These are phyloP conservation scores for Kodamaea restingae DNA, from an alignment of 805 yeast genomes.

Conservation along the genomic window DNA sequence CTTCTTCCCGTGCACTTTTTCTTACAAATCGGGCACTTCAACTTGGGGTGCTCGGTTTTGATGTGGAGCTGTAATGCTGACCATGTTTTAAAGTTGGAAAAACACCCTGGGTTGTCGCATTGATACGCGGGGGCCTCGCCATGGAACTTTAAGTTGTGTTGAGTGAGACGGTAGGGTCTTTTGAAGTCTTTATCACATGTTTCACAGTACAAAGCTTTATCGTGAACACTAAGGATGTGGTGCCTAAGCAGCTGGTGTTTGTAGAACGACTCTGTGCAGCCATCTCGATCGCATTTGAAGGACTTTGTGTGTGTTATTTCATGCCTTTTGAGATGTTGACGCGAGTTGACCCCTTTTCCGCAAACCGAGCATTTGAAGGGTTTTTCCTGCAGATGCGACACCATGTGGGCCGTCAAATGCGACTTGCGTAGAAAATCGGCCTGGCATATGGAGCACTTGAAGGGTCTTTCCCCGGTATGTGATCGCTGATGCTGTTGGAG, in stretches of 20 bases:
- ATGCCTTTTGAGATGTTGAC: slow-evolving; percentile 81
- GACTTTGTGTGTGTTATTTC: slow-evolving; percentile 72
- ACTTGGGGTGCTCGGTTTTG: slow-evolving; percentile 67
- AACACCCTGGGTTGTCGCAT: slow-evolving; percentile 63
- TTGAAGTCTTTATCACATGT: slow-evolving; percentile 62
- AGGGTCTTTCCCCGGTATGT: slow-evolving; percentile 80
- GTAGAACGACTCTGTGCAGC: slow-evolving; percentile 64
- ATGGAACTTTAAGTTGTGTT: slow-evolving; percentile 67
- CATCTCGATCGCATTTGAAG: slow-evolving; percentile 55
- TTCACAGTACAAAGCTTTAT: slow-evolving; percentile 49
- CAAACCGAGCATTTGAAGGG: slow-evolving; percentile 74
- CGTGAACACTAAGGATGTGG: slow-evolving; percentile 65
- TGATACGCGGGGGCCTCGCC: slow-evolving; percentile 50
- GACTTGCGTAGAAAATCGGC: slow-evolving; percentile 71
- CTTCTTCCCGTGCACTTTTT: slow-evolving; percentile 68
- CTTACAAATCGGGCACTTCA: slow-evolving; percentile 61
- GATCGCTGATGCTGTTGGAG: slow-evolving; percentile 77
- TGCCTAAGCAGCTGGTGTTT: slow-evolving; percentile 73
- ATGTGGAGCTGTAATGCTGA: slow-evolving; percentile 68
- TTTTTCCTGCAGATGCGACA: slow-evolving; percentile 59
- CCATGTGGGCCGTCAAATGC: slow-evolving; percentile 70
- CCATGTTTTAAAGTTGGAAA: slow-evolving; percentile 62
- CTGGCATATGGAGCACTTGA: slow-evolving; percentile 58
- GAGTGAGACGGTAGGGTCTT: slow-evolving; percentile 60
- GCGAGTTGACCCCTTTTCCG: slow-evolving; percentile 74